Percentiles rank a stretch among this genome's conserved stretches.
phyloP scores from a whole-genome alignment of 1,139 yeast species.

The Chernovozyma sophiae-reginae region DNA sequence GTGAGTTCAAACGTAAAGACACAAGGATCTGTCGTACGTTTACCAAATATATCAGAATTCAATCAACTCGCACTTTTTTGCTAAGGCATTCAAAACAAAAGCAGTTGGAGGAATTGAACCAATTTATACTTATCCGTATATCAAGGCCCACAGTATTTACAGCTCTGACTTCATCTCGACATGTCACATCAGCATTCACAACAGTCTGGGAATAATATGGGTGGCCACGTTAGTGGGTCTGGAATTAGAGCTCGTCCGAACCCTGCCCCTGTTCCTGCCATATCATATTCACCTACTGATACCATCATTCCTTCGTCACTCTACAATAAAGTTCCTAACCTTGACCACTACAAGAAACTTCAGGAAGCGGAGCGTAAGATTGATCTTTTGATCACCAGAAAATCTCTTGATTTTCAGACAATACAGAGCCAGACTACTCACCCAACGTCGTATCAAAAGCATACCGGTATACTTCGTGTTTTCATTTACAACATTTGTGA shows the following conservation, averaged over 20 bases:
- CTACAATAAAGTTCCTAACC: constrained; percentile 66
- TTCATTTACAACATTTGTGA: constrained; percentile 79
- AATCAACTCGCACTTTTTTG: not conserved
- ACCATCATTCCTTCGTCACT: constrained; percentile 59
- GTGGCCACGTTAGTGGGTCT: constrained; percentile 4
- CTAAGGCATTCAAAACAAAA: not conserved
- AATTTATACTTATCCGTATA: too few relatives aligned
- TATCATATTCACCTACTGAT: constrained; percentile 66
- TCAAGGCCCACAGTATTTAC: too few relatives aligned
- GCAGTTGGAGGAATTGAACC: too few relatives aligned
- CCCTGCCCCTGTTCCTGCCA: constrained; percentile 37
- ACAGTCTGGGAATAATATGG: constrained; percentile 4
- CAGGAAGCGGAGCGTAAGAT: constrained; percentile 74
- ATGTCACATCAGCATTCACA: constrained; percentile 10
- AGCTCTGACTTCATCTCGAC: too few relatives aligned
- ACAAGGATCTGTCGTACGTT: too few relatives aligned
- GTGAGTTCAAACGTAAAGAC: too few relatives aligned
- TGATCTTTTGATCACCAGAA: constrained; percentile 78
- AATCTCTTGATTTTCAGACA: constrained; percentile 83
- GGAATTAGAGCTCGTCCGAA: constrained; percentile 27
- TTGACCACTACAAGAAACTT: constrained; percentile 63
- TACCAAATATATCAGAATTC: not conserved
- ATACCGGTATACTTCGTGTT: constrained; percentile 62
- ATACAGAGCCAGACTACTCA: constrained; percentile 47
- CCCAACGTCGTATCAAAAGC: constrained; percentile 40